Percentiles rank a stretch among this genome's conserved stretches.
These are phyloP conservation scores for Aechmea fasciata DNA, from an alignment of 176 grass and related monocot genomes.

Conservation along the genomic window DNA sequence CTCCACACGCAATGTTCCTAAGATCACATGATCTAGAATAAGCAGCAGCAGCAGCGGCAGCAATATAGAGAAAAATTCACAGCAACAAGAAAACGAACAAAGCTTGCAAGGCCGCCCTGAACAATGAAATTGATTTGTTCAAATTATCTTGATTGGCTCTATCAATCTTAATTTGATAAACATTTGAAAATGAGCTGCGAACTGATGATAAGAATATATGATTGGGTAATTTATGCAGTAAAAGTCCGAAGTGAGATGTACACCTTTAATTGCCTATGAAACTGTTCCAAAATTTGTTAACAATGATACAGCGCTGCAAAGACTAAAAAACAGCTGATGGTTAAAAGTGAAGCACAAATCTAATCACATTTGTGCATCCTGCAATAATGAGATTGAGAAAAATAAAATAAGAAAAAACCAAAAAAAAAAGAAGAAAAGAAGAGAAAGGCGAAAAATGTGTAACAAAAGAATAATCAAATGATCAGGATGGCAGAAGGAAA, in stretches of 20 bases:
- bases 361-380: neutral
- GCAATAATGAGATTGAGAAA: neutral
- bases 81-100: too few relatives aligned
- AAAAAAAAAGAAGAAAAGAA: neutral
- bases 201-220: neutral
- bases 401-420: neutral
- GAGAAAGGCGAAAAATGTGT: neutral
- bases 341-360: neutral
- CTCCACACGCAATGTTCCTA: too few relatives aligned
- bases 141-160: too few relatives aligned
- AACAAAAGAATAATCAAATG: neutral
- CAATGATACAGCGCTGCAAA: slow-evolving; percentile 5
- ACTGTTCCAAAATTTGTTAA: neutral
- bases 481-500: neutral
- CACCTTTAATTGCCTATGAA: neutral
- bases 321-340: neutral
- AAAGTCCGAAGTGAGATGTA: neutral
- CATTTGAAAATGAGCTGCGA: neutral
- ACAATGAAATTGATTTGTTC: too few relatives aligned
- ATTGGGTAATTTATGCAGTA: neutral
- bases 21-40: too few relatives aligned
- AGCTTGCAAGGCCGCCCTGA: too few relatives aligned
- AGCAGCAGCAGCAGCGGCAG: too few relatives aligned
- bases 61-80: too few relatives aligned
- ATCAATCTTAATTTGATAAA: too few relatives aligned